Percentiles rank a stretch among this genome's conserved stretches.
These are phyloP conservation scores for Saturnispora mendoncae DNA, from an alignment of 805 yeast genomes.

Conservation along the genomic window DNA sequence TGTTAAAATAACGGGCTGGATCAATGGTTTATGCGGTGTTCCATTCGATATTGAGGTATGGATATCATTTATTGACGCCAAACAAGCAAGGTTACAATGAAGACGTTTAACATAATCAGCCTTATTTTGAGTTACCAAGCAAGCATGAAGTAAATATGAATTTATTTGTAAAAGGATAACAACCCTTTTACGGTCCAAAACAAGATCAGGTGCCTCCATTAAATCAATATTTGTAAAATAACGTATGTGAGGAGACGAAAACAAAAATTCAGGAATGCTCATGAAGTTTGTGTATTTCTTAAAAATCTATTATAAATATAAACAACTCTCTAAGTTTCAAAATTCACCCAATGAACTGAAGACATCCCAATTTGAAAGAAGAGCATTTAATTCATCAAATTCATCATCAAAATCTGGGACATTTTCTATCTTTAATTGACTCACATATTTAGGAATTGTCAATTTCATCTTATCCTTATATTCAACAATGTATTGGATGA, in stretches of 20 bases:
- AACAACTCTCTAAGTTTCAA: too few species aligned
- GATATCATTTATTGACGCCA: constrained; percentile 32
- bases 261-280: too few species aligned
- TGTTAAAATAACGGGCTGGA: constrained; percentile 39
- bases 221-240: too few species aligned
- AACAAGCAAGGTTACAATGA: constrained; percentile 29
- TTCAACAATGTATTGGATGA: constrained; percentile 1
- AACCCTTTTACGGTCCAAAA: neutral
- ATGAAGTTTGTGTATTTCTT: too few species aligned
- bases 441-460: constrained; percentile 1
- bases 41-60: constrained; percentile 21
- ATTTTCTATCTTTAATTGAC: neutral
- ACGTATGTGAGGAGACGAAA: too few species aligned
- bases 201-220: neutral
- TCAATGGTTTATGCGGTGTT: constrained; percentile 17
- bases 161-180: constrained; percentile 24
- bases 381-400: neutral
- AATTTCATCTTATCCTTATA: neutral
- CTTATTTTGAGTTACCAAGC: constrained; percentile 24
- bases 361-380: neutral
- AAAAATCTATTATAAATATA: too few species aligned
- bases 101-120: constrained; percentile 29
- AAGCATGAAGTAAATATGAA: constrained; percentile 27
- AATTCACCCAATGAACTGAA: neutral
- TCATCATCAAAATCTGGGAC: neutral